Base-by-base conservation (phyloP, 148 eudicot species). In the Vaccinium myrtillus region DNA sequence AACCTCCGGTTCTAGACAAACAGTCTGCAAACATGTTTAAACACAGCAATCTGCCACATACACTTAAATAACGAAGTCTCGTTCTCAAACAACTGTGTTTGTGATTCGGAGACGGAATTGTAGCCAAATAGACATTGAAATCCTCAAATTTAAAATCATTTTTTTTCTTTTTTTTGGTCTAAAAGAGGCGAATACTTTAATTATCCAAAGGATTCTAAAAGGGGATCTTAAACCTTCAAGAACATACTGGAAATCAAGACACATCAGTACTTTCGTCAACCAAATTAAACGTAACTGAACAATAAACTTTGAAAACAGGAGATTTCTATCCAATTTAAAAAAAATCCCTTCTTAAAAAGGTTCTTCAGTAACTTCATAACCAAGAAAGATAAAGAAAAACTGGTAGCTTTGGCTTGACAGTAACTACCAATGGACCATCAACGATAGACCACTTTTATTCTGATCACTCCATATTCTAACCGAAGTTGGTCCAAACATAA, bases 311-410 rank as follows among this genome's bases (percentile, higher is more conserved):
- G 58, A 77, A 50, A 50, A 27, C 5, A 48, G 54, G 58, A 15
- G 39, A 49, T 5, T 49, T 50, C 19, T 11, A n/a, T 13, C 13
- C 1, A 3, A 19, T 49, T 51, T 8, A 23, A 25, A 8, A 30
- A 50, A 12, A 48, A 49, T 30, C 58, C 36, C 49, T 49, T 25
- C 32, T 23, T 32, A 5, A 21, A 0, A 50, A 43, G 6, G 46
- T 43, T 43, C 46, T 43, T 43, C 46, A 43, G 46, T 43, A 43
- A 43, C 46, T 43, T 4, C 6, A 5, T 43, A 43, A 43, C 46
- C 46, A 43, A 43, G 46, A 50, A 49, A 77, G 80, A 77, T 21
- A 48, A 49, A 51, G 50, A 79, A 79, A 79, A 79, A 58, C 21
- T 27, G 23, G 27, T 12, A 80, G 70, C 50, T 59, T 21, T 9